These are phyloP conservation scores for Athelia psychrophila DNA, from an alignment of 1,284 basidiomycete species.

Conservation along the genomic window DNA sequence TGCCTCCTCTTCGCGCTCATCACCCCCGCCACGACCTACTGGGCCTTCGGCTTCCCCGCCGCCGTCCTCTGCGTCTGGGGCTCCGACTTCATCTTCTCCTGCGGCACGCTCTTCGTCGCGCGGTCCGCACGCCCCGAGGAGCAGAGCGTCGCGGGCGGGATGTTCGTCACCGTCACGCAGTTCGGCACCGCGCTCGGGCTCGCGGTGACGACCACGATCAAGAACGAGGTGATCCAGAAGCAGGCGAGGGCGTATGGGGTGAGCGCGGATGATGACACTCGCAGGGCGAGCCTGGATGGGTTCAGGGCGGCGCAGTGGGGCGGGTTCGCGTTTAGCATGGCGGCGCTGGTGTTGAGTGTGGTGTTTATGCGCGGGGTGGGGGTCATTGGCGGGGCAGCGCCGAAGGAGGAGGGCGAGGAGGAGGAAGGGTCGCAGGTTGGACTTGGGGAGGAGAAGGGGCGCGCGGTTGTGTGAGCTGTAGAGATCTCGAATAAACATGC, in stretches of 20 bases:
- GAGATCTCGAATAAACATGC: no score
- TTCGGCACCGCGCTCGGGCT: conserved; percentile 60
- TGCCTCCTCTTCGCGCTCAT: conserved; percentile 61
- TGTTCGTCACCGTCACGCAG: conserved; percentile 56
- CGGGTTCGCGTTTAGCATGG: no score
- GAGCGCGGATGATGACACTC: not conserved
- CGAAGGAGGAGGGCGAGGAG: no score
- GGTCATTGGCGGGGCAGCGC: no score
- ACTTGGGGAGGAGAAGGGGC: no score
- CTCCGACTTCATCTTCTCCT: conserved; percentile 62
- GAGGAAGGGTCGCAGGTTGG: no score
- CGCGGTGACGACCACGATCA: conserved; percentile 54
- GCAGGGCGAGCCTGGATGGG: no score
- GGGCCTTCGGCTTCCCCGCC: conserved; percentile 65
- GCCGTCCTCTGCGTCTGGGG: conserved; percentile 60
- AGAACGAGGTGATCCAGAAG: not conserved
- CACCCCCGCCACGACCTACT: conserved; percentile 47
- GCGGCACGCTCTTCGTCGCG: conserved; percentile 59
- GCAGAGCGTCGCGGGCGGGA: conserved; percentile 59
- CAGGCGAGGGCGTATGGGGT: not conserved
- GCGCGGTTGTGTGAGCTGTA: no score
- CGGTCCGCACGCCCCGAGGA: conserved; percentile 55
- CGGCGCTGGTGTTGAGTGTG: no score
- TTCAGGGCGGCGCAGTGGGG: no score
- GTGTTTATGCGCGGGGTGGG: no score